Conservation (phyloP, 2,329 filamentous ascomycete species). For the Daldinia eschscholtzii region DNA sequence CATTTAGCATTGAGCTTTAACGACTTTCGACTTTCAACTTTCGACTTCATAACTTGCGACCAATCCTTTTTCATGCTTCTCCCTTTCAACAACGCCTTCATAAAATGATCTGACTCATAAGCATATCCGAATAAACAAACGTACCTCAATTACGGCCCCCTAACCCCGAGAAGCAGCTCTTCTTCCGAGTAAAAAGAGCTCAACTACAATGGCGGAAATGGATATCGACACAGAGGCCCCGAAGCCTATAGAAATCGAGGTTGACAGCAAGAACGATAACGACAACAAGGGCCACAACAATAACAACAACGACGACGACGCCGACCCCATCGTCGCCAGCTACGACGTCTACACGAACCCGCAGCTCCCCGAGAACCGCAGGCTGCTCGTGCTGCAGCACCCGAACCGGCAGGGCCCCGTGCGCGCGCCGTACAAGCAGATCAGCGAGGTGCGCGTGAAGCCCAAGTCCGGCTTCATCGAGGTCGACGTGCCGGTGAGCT, state of each 20-base stretch:
- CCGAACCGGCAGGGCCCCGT: conserved; percentile 75
- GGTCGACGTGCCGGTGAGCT: conserved; percentile 87
- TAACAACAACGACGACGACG: conserved; percentile 65
- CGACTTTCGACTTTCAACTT: background rate
- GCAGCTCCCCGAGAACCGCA: conserved; percentile 69
- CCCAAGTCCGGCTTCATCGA: conserved; percentile 85
- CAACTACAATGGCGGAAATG: conserved; percentile 26
- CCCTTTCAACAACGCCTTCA: background rate
- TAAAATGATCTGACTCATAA: conserved; percentile 26
- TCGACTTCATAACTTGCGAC: background rate
- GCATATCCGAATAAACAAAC: background rate
- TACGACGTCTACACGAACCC: conserved; percentile 93
- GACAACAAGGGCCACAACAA: conserved; percentile 68
- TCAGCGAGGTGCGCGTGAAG: conserved; percentile 85
- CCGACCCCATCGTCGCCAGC: conserved; percentile 77
- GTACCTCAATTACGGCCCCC: too few species aligned
- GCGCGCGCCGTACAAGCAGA: conserved; percentile 69
- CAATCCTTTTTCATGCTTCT: background rate
- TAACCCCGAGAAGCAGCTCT: too few species aligned
- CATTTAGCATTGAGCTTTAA: conserved; percentile 13
- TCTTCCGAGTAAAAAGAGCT: too few species aligned
- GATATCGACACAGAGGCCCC: conserved; percentile 33
- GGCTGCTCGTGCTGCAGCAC: conserved; percentile 89
- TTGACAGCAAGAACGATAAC: conserved; percentile 9
- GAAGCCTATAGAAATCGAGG: conserved; percentile 13